phyloP scores from a whole-genome alignment of 73 alveolate genomes.

The Paramecium octaurelia region DNA sequence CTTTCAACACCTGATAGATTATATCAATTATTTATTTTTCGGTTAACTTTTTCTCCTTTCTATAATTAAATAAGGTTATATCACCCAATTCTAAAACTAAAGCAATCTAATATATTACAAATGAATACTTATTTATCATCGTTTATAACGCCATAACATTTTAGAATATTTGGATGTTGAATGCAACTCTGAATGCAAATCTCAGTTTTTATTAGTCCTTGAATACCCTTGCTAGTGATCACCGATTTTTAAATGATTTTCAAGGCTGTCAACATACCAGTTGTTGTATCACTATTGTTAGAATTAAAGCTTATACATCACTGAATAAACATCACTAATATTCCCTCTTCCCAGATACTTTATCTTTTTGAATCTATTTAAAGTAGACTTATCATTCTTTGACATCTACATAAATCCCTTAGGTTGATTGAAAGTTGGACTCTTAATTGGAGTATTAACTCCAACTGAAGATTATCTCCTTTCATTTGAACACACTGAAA shows the following conservation, averaged over 20 bases:
- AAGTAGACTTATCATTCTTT: neutral
- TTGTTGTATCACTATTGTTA: neutral
- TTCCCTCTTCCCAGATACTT: constrained; percentile 29
- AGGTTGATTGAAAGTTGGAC: neutral
- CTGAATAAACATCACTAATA: constrained; percentile 41
- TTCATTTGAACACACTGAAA: neutral
- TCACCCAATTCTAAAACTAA: neutral
- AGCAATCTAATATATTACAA: neutral
- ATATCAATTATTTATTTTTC: constrained; percentile 16
- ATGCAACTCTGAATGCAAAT: neutral
- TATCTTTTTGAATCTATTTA: neutral
- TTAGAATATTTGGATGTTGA: constrained; percentile 16
- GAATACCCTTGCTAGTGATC: neutral
- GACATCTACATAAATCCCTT: constrained; percentile 17
- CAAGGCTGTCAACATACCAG: constrained; percentile 24
- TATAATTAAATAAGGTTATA: neutral
- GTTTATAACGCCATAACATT: neutral
- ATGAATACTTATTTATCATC: constrained; percentile 2
- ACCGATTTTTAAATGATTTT: neutral
- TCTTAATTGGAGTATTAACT: neutral
- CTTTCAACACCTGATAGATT: constrained; percentile 63
- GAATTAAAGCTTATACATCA: neutral
- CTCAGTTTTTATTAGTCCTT: neutral
- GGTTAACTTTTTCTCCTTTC: neutral
- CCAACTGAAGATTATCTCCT: neutral